These are phyloP conservation scores for Linum trigynum DNA, from an alignment of 345 rosid species.

Conservation along the genomic window DNA sequence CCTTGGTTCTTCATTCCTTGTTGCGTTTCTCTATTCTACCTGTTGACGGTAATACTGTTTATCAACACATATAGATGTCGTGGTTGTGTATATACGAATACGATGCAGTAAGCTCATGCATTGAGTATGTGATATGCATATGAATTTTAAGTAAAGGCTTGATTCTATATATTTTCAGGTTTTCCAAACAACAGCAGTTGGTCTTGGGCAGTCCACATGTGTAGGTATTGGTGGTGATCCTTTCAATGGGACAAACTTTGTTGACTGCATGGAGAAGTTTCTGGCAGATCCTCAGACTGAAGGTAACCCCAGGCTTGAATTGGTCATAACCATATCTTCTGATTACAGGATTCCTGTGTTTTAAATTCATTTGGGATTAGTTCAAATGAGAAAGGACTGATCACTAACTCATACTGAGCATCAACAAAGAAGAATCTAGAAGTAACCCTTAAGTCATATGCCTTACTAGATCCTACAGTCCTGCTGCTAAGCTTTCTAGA, in stretches of 20 bases:
- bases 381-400: neutral
- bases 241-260: constrained; percentile 92
- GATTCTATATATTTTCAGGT: constrained; percentile 33
- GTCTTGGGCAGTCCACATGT: constrained; percentile 91
- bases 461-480: neutral
- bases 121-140: neutral
- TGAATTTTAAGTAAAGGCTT: neutral
- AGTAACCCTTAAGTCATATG: too few species aligned
- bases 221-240: constrained; percentile 98
- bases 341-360: neutral
- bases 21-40: too few species aligned
- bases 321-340: neutral
- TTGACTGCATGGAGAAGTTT: constrained; percentile 79
- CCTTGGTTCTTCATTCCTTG: neutral
- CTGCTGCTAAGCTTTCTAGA: neutral
- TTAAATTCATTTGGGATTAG: neutral
- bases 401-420: neutral
- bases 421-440: too few species aligned
- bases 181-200: constrained; percentile 93
- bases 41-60: too few species aligned
- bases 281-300: constrained; percentile 90
- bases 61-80: too few species aligned
- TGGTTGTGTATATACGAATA: neutral
- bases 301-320: constrained; percentile 36
- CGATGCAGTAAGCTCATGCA: neutral